These are phyloP conservation scores for Corynascus novoguineensis DNA, from an alignment of 495 filamentous ascomycete genomes.

Conservation along the genomic window DNA sequence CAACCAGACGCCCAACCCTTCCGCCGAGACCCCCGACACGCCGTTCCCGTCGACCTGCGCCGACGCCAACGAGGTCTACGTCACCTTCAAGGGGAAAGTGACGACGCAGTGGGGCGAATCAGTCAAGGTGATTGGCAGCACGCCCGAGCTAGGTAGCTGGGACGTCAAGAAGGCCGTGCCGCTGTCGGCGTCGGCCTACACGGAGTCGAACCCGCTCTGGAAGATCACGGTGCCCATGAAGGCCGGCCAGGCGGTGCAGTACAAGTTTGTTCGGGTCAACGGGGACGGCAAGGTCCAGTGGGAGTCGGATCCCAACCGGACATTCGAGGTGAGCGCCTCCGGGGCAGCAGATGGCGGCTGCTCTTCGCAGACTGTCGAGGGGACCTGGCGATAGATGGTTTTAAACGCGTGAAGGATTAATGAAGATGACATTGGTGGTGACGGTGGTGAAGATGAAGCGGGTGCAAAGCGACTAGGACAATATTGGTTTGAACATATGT, in stretches of 20 bases:
- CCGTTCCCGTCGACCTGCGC: constrained; percentile 38
- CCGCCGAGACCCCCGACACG: constrained; percentile 27
- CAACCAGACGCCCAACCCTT: constrained; percentile 41
- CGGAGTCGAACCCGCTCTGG: constrained; percentile 54
- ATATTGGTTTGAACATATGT: too few relatives aligned
- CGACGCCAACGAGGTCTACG: constrained; percentile 43
- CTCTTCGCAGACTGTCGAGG: background rate
- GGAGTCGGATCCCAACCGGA: constrained; percentile 61
- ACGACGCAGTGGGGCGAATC: constrained; percentile 54
- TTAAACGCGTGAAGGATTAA: too few relatives aligned
- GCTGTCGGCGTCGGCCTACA: constrained; percentile 51
- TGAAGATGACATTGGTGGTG: background rate
- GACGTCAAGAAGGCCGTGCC: constrained; percentile 44
- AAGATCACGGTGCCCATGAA: constrained; percentile 45
- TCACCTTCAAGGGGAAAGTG: constrained; percentile 55
- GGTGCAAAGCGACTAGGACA: background rate
- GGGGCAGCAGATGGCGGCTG: constrained; percentile 30
- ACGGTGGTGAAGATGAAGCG: background rate
- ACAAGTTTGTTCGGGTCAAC: constrained; percentile 62
- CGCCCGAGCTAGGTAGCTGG: constrained; percentile 54
- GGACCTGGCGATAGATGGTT: constrained; percentile 11
- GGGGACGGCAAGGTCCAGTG: constrained; percentile 51
- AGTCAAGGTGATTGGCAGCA: constrained; percentile 54
- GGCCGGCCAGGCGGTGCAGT: constrained; percentile 52
- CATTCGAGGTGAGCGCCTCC: constrained; percentile 52